Evolutionary conservation across 2,329 filamentous ascomycete species (phyloP).

Genomic region (Canariomyces notabilis): DNA sequence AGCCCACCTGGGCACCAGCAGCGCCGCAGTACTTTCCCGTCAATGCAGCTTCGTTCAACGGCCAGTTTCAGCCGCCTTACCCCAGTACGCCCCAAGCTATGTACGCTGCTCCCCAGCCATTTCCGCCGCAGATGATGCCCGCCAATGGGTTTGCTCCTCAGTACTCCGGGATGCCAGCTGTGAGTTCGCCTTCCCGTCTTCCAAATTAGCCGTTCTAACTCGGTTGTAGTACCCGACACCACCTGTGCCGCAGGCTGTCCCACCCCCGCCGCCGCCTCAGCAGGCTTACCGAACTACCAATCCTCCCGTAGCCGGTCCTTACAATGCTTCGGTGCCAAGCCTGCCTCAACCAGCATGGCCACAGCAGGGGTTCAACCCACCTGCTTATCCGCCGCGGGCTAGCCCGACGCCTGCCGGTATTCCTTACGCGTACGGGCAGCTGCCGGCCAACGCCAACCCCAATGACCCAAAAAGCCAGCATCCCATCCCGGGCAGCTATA

Average conservation of each 20-base stretch:
- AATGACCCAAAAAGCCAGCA: slow-evolving; percentile 72
- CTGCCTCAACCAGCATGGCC: slow-evolving; percentile 34
- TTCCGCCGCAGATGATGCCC: slow-evolving; percentile 38
- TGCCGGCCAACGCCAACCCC: slow-evolving; percentile 64
- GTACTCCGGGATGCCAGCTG: slow-evolving; percentile 42
- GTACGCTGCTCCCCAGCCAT: slow-evolving; percentile 42
- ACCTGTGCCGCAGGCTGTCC: slow-evolving; percentile 24
- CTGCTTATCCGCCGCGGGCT: slow-evolving; percentile 25
- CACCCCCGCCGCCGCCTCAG: slow-evolving; percentile 15
- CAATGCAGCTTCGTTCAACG: slow-evolving; percentile 38
- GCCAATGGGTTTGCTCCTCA: slow-evolving; percentile 38
- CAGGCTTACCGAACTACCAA: slow-evolving; percentile 35
- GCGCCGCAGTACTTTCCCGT: slow-evolving; percentile 48
- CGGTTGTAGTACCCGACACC: slow-evolving; percentile 33
- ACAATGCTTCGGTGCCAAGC: slow-evolving; percentile 32
- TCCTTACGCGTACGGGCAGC: slow-evolving; percentile 74
- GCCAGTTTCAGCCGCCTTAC: slow-evolving; percentile 43
- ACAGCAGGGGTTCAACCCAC: slow-evolving; percentile 29
- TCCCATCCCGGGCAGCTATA: slow-evolving; percentile 74
- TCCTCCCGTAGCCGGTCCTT: slow-evolving; percentile 31
- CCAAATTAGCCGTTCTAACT: slow-evolving; percentile 8
- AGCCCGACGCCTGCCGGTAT: slow-evolving; percentile 32
- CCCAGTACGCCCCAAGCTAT: slow-evolving; percentile 42
- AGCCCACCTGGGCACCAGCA: slow-evolving; percentile 51
- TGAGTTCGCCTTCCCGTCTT: slow-evolving; percentile 31